Evolutionary conservation across 306 rosid species (phyloP).

Genomic region (Sphenostylis stenocarpa): DNA sequence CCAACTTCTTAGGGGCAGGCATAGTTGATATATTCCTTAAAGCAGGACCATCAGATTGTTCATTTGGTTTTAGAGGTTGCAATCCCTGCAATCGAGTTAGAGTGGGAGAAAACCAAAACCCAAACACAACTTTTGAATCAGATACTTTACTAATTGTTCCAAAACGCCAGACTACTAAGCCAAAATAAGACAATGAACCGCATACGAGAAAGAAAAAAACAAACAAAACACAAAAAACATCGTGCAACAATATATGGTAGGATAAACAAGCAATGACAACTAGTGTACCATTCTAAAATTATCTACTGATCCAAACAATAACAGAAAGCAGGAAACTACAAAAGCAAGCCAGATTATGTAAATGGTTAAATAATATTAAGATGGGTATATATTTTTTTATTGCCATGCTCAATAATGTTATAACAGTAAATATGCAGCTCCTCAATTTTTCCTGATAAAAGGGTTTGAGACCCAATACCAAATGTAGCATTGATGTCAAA

Average conservation of each 20-base stretch:
- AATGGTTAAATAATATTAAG: constrained; percentile 6
- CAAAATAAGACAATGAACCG: constrained; percentile 14
- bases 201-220: constrained; percentile 17
- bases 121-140: constrained; percentile 48
- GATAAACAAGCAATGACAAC: neutral
- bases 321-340: neutral
- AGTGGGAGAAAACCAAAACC: constrained; percentile 38
- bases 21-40: constrained; percentile 69
- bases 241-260: neutral
- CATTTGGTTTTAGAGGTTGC: constrained; percentile 43
- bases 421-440: neutral
- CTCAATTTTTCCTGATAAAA: neutral
- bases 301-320: neutral
- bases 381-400: neutral
- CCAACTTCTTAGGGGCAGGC: constrained; percentile 86
- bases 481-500: constrained; percentile 2
- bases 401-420: constrained; percentile 10
- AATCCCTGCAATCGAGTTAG: constrained; percentile 64
- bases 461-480: neutral
- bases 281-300: constrained; percentile 19
- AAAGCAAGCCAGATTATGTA: neutral
- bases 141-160: constrained; percentile 3
- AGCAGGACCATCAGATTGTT: constrained; percentile 39
- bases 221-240: neutral
- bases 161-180: constrained; percentile 13